Base-by-base conservation (phyloP, 805 yeast species). In the Monosporozyma solicola region DNA sequence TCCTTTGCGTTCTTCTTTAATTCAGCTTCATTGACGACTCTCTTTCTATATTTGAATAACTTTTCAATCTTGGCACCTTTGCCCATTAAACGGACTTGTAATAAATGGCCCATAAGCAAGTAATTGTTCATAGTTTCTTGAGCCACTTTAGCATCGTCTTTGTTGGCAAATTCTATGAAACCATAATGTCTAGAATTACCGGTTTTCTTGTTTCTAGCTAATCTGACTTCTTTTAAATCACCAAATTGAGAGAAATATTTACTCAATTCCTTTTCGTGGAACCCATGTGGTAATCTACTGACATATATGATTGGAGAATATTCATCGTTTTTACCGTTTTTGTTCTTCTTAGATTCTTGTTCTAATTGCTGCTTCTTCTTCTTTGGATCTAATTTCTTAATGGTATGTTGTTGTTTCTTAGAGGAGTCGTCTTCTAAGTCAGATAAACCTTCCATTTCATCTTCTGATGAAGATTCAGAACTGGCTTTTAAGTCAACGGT, bases 41-140 rank as follows among this genome's bases (percentile, higher is more conserved):
- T 65, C 62, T 68, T 67, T 55, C 60, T 71, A 56, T 67, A 67
- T 55, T 65, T 71, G 59, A 61, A 66, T 33, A 68, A 60, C 51
- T 73, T 67, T 44, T 69, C 70, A 54, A 73, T 71, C 57, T 75
- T 67, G 61, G 81, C 78, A 10, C 80, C 76, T 48, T 78, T 68
- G 54, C 79, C 80, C 48, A 69, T 51, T 25, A 67, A 54, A 54
- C 79, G 74, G 39, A 86, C 91, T 70, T 87, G 84, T 61, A 94
- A 73, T 56, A 91, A 79, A 69, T 92, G 97, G 6, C 95, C 95
- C 72, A 87, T 83, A 47, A 94, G 67, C 57, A 94, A 77, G 64
- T 94, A 94, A 72, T 94, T 94, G 71, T 94, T 84, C 99, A 94
- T 94, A 47, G 97, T 84, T 59, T 94, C 98, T 56, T 86, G 87